Conservation (phyloP, 768 basidiomycete genomes). For the Rhodosporidiobolus sp. region DNA sequence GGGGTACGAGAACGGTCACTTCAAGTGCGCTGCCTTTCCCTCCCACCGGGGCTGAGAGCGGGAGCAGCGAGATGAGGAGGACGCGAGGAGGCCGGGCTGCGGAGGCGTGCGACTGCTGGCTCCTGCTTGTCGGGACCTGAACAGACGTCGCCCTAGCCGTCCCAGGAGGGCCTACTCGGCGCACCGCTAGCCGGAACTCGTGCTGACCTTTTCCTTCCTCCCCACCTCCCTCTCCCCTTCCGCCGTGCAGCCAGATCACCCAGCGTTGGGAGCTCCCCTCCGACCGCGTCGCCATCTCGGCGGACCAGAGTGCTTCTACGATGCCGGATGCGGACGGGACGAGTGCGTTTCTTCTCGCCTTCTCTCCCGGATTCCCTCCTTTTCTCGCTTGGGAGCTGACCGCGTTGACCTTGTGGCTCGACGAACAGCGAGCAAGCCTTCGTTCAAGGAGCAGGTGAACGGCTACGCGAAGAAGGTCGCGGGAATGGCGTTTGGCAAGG, state of each 20-base stretch:
- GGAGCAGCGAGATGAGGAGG: background rate
- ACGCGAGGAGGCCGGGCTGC: no score
- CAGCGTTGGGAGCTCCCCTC: constrained; percentile 8
- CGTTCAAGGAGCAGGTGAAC: constrained; percentile 24
- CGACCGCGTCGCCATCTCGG: constrained; percentile 1
- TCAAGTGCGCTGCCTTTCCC: constrained; percentile 1
- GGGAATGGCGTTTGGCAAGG: constrained; percentile 21
- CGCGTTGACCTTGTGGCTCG: no score
- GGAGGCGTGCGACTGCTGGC: no score
- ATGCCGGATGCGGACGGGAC: constrained; percentile 19
- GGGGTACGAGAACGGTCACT: constrained; percentile 3
- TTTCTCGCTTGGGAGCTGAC: background rate
- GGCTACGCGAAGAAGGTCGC: constrained; percentile 17
- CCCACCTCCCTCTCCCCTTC: background rate
- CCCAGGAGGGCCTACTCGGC: background rate
- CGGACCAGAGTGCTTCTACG: background rate
- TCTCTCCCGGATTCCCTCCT: background rate
- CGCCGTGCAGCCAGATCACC: constrained; percentile 6
- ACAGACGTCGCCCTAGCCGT: background rate
- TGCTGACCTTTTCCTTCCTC: background rate
- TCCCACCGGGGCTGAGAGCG: background rate
- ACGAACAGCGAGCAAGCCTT: background rate
- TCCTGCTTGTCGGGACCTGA: background rate
- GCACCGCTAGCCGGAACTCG: background rate
- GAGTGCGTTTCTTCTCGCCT: background rate